Percentiles rank a stretch among this genome's conserved stretches.
phyloP scores from a whole-genome alignment of 768 basidiomycete species.

The Mycena latifolia region DNA sequence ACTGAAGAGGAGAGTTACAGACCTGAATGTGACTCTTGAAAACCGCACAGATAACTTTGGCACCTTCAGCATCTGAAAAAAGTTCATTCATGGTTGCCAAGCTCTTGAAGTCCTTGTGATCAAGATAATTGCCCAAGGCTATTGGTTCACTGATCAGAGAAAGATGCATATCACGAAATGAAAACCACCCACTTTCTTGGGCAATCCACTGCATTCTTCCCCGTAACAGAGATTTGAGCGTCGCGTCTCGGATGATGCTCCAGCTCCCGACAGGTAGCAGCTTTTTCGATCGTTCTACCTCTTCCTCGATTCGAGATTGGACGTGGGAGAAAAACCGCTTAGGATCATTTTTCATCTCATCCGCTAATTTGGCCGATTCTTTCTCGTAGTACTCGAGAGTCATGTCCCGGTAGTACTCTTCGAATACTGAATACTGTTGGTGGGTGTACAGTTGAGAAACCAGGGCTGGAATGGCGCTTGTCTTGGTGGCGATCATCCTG shows the following conservation, averaged over 20 bases:
- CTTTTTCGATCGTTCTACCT: slow-evolving; percentile 64
- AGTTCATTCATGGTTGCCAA: slow-evolving; percentile 70
- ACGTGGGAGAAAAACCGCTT: slow-evolving; percentile 67
- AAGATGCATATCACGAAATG: background rate
- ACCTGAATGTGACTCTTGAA: slow-evolving; percentile 77
- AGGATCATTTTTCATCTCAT: slow-evolving; percentile 56
- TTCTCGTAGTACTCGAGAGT: slow-evolving; percentile 65
- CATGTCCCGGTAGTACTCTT: slow-evolving; percentile 63
- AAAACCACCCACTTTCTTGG: slow-evolving; percentile 43
- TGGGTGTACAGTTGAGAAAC: slow-evolving; percentile 69
- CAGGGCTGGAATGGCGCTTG: slow-evolving; percentile 57
- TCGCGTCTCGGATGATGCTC: slow-evolving; percentile 62
- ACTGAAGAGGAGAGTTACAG: slow-evolving; percentile 24
- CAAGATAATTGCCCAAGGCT: slow-evolving; percentile 71
- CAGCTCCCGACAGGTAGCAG: slow-evolving; percentile 66
- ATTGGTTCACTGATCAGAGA: background rate
- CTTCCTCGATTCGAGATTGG: slow-evolving; percentile 63
- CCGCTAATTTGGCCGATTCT: slow-evolving; percentile 59
- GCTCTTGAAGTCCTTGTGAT: slow-evolving; percentile 54
- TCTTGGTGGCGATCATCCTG: slow-evolving; percentile 44
- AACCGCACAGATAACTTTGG: slow-evolving; percentile 66
- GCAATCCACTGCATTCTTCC: slow-evolving; percentile 55
- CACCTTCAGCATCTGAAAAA: slow-evolving; percentile 68
- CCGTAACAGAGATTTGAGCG: slow-evolving; percentile 65
- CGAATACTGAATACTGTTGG: slow-evolving; percentile 70